Evolutionary conservation across 192 early-diverging fungal genomes (phyloP).

Genomic region (Podila clonocystis): DNA sequence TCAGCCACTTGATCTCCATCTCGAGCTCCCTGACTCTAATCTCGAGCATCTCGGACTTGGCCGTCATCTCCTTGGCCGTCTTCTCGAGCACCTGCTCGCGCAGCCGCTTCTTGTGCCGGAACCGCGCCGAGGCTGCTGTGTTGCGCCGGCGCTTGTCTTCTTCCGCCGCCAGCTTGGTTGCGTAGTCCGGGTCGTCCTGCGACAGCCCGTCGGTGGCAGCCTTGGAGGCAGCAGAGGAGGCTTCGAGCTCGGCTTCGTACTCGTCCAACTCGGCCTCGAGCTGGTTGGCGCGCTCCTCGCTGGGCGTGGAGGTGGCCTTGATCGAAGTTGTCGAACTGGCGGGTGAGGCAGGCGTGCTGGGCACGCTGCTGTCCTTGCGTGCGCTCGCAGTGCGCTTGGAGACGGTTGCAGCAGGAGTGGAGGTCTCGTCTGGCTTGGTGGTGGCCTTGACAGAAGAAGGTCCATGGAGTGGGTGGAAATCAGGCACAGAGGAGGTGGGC

Average conservation of each 20-base stretch:
- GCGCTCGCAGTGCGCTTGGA: conserved; percentile 8
- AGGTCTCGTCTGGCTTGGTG: neutral
- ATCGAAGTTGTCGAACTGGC: neutral
- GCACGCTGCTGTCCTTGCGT: conserved; percentile 6
- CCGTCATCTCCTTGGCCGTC: conserved; percentile 84
- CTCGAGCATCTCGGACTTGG: conserved; percentile 81
- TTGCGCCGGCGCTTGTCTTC: conserved; percentile 94
- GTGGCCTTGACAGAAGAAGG: neutral
- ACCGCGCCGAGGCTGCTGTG: conserved; percentile 95
- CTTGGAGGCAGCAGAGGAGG: neutral
- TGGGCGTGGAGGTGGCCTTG: neutral
- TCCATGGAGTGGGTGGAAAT: conserved; percentile 10
- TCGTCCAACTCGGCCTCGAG: conserved; percentile 12
- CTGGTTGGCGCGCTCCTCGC: neutral
- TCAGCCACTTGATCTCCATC: conserved; percentile 93
- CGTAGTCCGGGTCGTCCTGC: conserved; percentile 31
- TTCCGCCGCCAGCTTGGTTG: conserved; percentile 55
- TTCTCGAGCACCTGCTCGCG: conserved; percentile 88
- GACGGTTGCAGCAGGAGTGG: neutral
- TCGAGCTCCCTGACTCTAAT: conserved; percentile 84
- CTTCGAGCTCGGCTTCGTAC: conserved; percentile 12
- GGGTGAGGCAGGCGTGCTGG: neutral
- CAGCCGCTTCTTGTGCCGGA: conserved; percentile 94
- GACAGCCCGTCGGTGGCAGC: neutral
- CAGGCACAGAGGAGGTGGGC: conserved; percentile 18